These are phyloP conservation scores for Boletus semigastroideus DNA, from an alignment of 1,284 basidiomycete species.

Conservation along the genomic window DNA sequence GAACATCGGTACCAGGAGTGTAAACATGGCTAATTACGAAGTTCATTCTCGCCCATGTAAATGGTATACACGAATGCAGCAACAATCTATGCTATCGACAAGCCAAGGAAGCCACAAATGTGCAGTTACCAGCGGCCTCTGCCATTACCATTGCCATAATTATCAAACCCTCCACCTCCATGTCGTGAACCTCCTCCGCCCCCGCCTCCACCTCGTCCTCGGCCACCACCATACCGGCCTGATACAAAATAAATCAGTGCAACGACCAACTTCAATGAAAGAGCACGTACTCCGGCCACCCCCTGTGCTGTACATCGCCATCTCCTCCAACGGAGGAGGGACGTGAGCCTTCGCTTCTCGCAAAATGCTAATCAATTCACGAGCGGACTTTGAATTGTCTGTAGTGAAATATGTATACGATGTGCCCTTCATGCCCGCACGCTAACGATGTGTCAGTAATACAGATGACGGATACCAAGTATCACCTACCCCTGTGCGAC, in stretches of 20 bases:
- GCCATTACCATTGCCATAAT: conserved; percentile 21
- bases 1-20: no score
- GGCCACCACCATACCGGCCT: conserved; percentile 61
- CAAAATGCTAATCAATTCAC: conserved; percentile 88
- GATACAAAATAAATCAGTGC: conserved; percentile 3
- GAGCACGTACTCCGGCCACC: conserved; percentile 65
- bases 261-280: not conserved
- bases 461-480: not conserved
- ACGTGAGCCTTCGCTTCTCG: conserved; percentile 88
- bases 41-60: not conserved
- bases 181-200: conserved; percentile 13
- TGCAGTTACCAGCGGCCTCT: conserved; percentile 22
- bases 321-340: conserved; percentile 91
- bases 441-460: conserved; percentile 42
- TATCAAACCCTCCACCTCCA: conserved; percentile 25
- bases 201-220: conserved; percentile 44
- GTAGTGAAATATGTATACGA: conserved; percentile 97
- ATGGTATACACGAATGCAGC: conserved; percentile 27
- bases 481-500: conserved; percentile 75
- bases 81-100: conserved; percentile 23
- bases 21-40: no score
- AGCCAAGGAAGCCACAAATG: conserved; percentile 3
- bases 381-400: conserved; percentile 92
- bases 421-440: conserved; percentile 86
- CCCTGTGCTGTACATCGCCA: conserved; percentile 84